These are phyloP conservation scores for Aspergillus nidulans DNA, from an alignment of 495 filamentous ascomycete species.

Conservation along the genomic window DNA sequence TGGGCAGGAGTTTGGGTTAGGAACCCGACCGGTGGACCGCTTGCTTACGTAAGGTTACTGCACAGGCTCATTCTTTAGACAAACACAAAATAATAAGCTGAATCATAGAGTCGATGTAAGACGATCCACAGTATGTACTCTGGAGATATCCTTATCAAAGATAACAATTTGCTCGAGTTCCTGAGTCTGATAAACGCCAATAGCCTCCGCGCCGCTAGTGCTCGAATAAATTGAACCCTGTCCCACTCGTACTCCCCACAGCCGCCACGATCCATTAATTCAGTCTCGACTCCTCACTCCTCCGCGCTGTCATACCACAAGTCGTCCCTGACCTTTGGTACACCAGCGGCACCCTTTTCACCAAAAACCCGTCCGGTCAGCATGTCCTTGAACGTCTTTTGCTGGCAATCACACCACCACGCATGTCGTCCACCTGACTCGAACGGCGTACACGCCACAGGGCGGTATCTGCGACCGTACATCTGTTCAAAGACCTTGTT, in stretches of 20 bases:
- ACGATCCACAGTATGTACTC: too few relatives aligned
- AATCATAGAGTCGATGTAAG: too few relatives aligned
- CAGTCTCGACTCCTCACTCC: not conserved
- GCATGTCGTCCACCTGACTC: not conserved
- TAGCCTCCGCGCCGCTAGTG: not conserved
- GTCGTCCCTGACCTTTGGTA: not conserved
- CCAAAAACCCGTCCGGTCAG: slow-evolving; percentile 1
- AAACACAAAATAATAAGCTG: not conserved
- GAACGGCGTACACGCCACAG: not conserved
- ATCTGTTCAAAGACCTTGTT: not conserved
- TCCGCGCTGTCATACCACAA: slow-evolving; percentile 3
- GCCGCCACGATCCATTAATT: too few relatives aligned
- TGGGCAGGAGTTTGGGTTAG: not conserved
- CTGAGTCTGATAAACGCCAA: not conserved
- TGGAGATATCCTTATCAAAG: not conserved
- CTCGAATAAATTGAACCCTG: not conserved
- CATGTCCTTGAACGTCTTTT: slow-evolving; percentile 2
- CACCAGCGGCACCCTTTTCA: not conserved
- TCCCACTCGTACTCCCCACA: not conserved
- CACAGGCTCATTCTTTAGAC: not conserved
- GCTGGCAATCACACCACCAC: slow-evolving; percentile 10
- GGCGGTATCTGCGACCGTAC: not conserved
- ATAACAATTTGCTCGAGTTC: not conserved
- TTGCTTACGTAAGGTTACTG: not conserved
- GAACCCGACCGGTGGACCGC: slow-evolving; percentile 8